phyloP scores from a whole-genome alignment of 192 early-diverging fungal genomes.

The Backusella luteola region DNA sequence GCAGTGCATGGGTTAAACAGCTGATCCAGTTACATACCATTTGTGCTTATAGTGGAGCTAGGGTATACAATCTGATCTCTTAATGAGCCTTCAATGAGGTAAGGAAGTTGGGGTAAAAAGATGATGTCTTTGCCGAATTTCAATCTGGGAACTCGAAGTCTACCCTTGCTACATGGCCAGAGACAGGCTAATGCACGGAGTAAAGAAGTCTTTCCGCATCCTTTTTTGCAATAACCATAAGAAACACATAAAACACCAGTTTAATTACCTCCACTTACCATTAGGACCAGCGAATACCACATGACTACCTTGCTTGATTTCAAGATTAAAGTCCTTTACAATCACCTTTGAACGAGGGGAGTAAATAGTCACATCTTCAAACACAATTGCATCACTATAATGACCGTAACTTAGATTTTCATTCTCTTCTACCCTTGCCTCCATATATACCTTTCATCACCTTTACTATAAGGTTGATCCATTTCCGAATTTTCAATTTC shows the following conservation, averaged over 20 bases:
- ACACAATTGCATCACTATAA: conserved; percentile 26
- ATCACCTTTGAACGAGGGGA: conserved; percentile 38
- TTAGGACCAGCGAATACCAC: conserved; percentile 74
- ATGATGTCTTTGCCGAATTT: conserved; percentile 43
- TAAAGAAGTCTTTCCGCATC: conserved; percentile 79
- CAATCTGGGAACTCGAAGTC: conserved; percentile 18
- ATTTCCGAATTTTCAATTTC: conserved; percentile 49
- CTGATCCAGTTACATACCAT: neutral
- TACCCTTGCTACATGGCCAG: conserved; percentile 63
- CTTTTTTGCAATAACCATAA: conserved; percentile 16
- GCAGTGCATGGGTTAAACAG: neutral
- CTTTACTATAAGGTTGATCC: conserved; percentile 43
- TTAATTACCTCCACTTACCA: conserved; percentile 44
- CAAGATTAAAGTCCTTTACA: conserved; percentile 44
- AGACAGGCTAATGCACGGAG: conserved; percentile 74
- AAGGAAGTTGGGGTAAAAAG: conserved; percentile 69
- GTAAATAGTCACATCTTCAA: conserved; percentile 34
- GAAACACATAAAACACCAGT: neutral
- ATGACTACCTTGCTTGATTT: conserved; percentile 52
- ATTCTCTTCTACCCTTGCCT: neutral
- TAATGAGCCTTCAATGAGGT: conserved; percentile 60
- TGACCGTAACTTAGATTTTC: neutral
- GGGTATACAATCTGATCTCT: conserved; percentile 69
- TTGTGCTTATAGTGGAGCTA: conserved; percentile 25
- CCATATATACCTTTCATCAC: conserved; percentile 15